A percentile compares a stretch with the other conserved stretches of the same genome.
Evolutionary conservation across 208 protist species (phyloP).

Genomic region (Histomonas meleagridis): DNA sequence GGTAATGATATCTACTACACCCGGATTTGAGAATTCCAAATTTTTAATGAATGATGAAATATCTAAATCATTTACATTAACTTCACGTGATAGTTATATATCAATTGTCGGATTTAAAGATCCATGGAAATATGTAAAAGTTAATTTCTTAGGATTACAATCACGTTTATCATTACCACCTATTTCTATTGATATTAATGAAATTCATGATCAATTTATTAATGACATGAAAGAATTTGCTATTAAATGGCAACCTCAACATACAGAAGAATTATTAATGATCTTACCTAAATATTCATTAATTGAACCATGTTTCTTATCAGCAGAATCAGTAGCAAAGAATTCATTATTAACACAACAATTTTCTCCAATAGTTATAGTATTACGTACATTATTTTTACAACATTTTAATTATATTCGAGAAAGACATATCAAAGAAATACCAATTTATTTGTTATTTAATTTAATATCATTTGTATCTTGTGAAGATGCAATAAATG

Average conservation of each 20-base stretch:
- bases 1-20: background rate
- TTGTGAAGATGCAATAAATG: background rate
- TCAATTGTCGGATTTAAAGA: too few species aligned
- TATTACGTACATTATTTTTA: background rate
- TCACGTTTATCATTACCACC: background rate
- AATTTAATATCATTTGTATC: background rate
- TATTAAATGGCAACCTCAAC: background rate
- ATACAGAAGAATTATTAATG: background rate
- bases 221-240: background rate
- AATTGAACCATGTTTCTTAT: background rate
- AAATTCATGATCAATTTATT: background rate
- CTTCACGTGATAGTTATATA: too few species aligned
- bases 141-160: background rate
- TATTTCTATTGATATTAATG: background rate
- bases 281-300: background rate
- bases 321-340: background rate
- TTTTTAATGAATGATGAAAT: background rate
- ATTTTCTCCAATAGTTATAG: conserved; percentile 5
- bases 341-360: background rate
- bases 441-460: background rate
- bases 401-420: conserved; percentile 19
- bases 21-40: background rate
- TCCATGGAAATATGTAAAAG: background rate
- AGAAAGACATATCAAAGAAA: background rate
- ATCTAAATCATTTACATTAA: background rate